Evolutionary conservation across 2,329 filamentous ascomycete genomes (phyloP).

Genomic region (Hypoxylon sp.): DNA sequence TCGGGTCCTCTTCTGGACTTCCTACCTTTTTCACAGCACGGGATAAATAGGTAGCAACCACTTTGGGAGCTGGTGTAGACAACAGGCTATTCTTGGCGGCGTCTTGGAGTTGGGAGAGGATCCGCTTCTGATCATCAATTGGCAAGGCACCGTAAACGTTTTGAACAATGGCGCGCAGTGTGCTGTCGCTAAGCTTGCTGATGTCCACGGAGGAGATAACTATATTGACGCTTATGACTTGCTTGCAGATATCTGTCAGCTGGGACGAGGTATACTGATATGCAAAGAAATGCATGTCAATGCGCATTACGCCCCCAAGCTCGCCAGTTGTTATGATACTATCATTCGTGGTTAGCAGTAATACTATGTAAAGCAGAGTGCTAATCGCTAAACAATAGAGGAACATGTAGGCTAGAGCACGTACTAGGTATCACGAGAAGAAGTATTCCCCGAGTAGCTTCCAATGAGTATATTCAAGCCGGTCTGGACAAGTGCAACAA

Average conservation of each 20-base stretch:
- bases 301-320: slow-evolving; percentile 1
- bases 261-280: slow-evolving; percentile 3
- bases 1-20: background rate
- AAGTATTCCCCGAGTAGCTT: slow-evolving; percentile 2
- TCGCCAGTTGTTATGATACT: background rate
- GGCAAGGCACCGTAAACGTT: slow-evolving; percentile 1
- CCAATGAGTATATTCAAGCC: slow-evolving; percentile 1
- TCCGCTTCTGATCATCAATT: slow-evolving; percentile 1
- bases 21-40: background rate
- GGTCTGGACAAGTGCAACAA: background rate
- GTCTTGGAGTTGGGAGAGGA: background rate
- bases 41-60: background rate
- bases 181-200: background rate
- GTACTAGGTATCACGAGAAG: slow-evolving; percentile 7
- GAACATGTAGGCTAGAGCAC: background rate
- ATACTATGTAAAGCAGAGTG: background rate
- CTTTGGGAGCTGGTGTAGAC: background rate
- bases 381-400: background rate
- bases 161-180: slow-evolving; percentile 1
- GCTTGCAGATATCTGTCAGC: slow-evolving; percentile 3
- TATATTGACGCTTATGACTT: slow-evolving; percentile 5
- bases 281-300: slow-evolving; percentile 9
- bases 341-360: background rate
- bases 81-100: background rate
- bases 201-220: slow-evolving; percentile 1